Evolutionary conservation across 768 basidiomycete species (phyloP), one percentile per base, ranked within the genome.

Genomic region (Boletellus ananas): DNA sequence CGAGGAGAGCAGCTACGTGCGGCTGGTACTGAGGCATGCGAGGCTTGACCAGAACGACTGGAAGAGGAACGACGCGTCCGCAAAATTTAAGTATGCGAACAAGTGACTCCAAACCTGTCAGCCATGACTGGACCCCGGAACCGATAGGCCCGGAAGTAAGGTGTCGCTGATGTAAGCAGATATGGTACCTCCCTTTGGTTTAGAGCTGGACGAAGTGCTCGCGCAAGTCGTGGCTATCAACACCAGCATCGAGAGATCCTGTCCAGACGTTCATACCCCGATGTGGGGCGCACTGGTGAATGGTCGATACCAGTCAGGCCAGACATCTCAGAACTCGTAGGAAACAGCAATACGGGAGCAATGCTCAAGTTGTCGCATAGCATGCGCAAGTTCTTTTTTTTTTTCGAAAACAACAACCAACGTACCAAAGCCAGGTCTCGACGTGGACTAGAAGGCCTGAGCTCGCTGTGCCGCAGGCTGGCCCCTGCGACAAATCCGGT

Each of bases 21-120:
- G 85, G 65, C 61, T 87, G 81, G 64, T 79, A 84, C 8, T 67
- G 74, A 58, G 75, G 76, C 86, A 89, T 88, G 29, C 54, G 49
- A 23, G 34, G 16, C 43, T 17, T 36, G 34, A 37, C 43, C 23
- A 18, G 33, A 35, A 8, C 23, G 8, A 45, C 44, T 34, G 31
- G 35, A 20, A 43, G 29, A 50, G 23, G 27, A 41, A 55, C 23
- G 23, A 7, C 9, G 6, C 9, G 47, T 18, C 21, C 40, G 48
- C 33, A 47, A 49, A 45, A 39, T 27, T 31, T 35, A 37, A 18
- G 3, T 40, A 39, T n/a, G 43, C 36, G 39, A 42, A 39, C 11
- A 34, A 44, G 33, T 45, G 52, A 53, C 36, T 53, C 45, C 31
- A 25, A 25, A 25, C 23, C 23, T 25, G 43, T 44, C 20, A 44